These are phyloP conservation scores for Alternaria ventricosa DNA, from an alignment of 2,329 filamentous ascomycete species.

Conservation along the genomic window DNA sequence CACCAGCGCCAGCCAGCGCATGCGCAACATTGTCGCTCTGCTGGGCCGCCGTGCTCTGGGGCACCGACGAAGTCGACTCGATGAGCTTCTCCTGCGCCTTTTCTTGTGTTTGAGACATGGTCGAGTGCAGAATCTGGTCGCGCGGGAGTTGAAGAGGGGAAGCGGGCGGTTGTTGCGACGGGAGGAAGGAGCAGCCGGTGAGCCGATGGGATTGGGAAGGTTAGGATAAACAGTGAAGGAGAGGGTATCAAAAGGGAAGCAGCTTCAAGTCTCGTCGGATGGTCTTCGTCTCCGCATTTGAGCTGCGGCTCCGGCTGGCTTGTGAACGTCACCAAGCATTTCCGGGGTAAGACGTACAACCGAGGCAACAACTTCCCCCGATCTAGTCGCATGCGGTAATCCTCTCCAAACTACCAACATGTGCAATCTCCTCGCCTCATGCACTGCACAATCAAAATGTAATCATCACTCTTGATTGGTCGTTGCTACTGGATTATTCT, in stretches of 20 bases:
- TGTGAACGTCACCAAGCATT: conserved; percentile 43
- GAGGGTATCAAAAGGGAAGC: conserved; percentile 12
- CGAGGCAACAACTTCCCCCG: conserved; percentile 36
- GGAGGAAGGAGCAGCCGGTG: neutral
- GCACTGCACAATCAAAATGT: neutral
- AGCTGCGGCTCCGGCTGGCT: conserved; percentile 36
- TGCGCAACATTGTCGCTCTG: conserved; percentile 98
- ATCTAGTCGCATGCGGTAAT: conserved; percentile 10
- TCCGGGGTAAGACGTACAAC: conserved; percentile 33
- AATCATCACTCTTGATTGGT: neutral
- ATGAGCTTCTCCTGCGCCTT: conserved; percentile 44
- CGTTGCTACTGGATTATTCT: neutral
- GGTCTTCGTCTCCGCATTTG: conserved; percentile 30
- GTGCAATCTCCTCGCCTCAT: conserved; percentile 8
- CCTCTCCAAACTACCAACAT: conserved; percentile 14
- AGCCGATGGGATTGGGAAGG: conserved; percentile 1
- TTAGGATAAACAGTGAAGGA: neutral
- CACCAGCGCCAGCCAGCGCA: conserved; percentile 89
- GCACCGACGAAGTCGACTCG: conserved; percentile 42
- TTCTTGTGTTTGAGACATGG: conserved; percentile 40
- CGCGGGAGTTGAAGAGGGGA: conserved; percentile 8
- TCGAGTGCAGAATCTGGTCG: neutral
- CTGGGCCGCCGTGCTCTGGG: conserved; percentile 70
- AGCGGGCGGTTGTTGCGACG: neutral
- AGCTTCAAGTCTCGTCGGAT: conserved; percentile 10